Evolutionary conservation across 441 rosid genomes (phyloP).

Genomic region (Kokia cookei): DNA sequence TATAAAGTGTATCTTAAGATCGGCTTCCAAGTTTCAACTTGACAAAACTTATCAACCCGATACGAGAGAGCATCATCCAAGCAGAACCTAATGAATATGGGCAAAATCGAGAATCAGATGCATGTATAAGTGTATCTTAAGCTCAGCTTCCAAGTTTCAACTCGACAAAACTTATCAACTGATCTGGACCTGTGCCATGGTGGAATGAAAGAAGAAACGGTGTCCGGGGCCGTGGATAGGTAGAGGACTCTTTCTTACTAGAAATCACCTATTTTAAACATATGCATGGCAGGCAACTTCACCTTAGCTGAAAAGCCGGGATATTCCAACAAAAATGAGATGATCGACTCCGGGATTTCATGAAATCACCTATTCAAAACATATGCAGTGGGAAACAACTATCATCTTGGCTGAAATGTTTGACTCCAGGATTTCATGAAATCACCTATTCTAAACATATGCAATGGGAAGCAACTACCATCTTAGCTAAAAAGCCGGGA

Average conservation of each 20-base stretch:
- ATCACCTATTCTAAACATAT: neutral
- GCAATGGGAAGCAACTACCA: neutral
- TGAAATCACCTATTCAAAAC: neutral
- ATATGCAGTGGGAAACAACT: neutral
- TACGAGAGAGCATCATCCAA: slow-evolving; percentile 74
- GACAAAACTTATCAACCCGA: too few species aligned
- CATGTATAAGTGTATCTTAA: neutral
- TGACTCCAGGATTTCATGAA: neutral
- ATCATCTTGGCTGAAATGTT: neutral
- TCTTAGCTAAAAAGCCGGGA: neutral
- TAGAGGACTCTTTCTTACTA: neutral
- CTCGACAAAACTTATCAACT: neutral
- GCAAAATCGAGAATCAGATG: slow-evolving; percentile 4
- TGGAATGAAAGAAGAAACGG: neutral
- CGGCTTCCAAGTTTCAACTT: neutral
- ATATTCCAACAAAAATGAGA: neutral
- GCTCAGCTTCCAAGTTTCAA: neutral
- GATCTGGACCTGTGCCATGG: neutral
- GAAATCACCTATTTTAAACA: neutral
- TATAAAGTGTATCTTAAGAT: neutral
- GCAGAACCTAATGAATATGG: slow-evolving; percentile 53
- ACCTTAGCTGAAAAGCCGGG: neutral
- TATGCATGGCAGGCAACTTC: neutral
- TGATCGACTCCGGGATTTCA: neutral
- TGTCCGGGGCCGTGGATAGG: neutral